Percentiles rank a stretch among this genome's conserved stretches.
Conservation (phyloP, 2,329 filamentous ascomycete genomes). For the Phaeoacremonium minimum region DNA sequence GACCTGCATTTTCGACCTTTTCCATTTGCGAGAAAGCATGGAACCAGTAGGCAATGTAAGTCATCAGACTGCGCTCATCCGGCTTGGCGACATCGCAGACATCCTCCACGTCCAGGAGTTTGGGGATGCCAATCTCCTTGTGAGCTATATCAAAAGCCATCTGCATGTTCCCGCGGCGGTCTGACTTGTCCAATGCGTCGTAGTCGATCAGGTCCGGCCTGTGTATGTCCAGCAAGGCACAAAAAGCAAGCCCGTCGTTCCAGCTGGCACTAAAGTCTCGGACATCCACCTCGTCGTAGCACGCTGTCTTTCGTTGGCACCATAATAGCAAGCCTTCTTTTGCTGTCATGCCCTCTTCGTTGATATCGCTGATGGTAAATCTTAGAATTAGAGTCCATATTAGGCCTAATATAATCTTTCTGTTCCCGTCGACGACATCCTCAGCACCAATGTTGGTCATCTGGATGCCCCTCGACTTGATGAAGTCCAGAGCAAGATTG, state of each 20-base stretch:
- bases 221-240: slow-evolving; percentile 93
- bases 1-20: slow-evolving; percentile 93
- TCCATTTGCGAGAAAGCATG: slow-evolving; percentile 99
- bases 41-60: slow-evolving; percentile 99
- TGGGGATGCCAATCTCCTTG: slow-evolving; percentile 94
- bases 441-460: slow-evolving; percentile 98
- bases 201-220: slow-evolving; percentile 96
- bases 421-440: slow-evolving; percentile 95
- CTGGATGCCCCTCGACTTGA: slow-evolving; percentile 78
- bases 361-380: slow-evolving; percentile 99
- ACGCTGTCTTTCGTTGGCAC: slow-evolving; percentile 98
- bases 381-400: slow-evolving; percentile 98
- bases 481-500: slow-evolving; percentile 90
- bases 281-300: slow-evolving; percentile 95
- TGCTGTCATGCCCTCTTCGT: slow-evolving; percentile 93
- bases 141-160: slow-evolving; percentile 94
- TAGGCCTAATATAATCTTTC: slow-evolving; percentile 93
- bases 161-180: slow-evolving; percentile 97
- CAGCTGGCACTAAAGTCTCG: slow-evolving; percentile 92
- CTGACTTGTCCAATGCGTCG: slow-evolving; percentile 86
- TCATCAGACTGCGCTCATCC: slow-evolving; percentile 96
- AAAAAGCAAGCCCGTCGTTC: slow-evolving; percentile 97
- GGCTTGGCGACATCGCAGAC: slow-evolving; percentile 95
- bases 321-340: slow-evolving; percentile 93
- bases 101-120: slow-evolving; percentile 93